Evolutionary conservation across 805 yeast species (phyloP), one percentile per base, ranked within the genome.

Genomic region (Suhomyces tanzawaensis): DNA sequence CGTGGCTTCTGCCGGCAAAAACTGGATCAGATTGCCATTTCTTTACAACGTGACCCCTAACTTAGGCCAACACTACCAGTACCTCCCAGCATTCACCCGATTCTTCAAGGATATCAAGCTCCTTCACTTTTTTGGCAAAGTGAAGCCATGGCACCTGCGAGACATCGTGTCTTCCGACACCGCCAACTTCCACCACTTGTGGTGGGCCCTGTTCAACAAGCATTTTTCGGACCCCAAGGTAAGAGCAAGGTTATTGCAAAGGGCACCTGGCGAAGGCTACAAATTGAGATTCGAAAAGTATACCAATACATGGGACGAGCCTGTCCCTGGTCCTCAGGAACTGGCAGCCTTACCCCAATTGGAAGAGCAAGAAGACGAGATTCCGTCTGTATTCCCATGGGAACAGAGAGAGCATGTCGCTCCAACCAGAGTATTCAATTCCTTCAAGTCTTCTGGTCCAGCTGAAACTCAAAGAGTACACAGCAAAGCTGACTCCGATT

Each of bases 11-110:
- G 48, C 41, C 41, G 58, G 53, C 34, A 23, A 49, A 12, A 52
- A 55, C 32, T 63, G 69, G 69, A 31, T 50, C 24, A 47, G 50
- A 22, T 51, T 63, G 25, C 67, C 67, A 8, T 63, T 60, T 34
- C 37, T 60, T 32, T 63, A 53, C 49, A 63, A 63, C 41, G 62
- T 63, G n/a, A 63, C 69, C 7, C 66, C 66, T 7, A 45, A 40
- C 37, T 42, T 45, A 29, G 51, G 57, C 14, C 41, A 55, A 7
- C 60, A 57, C 34, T 62, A 62, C 44, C 64, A 62, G 45, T 61
- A 57, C 45, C 44, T 49, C 19, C 67, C 69, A 6, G 69, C 69
- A 1, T 56, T 54, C 44, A 51, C 40, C 35, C 52, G 62, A 32
- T 63, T 60, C 39, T 46, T 51, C 16, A 41, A 52, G 15, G 54